Conservation (phyloP, 805 yeast species). For the Ogataea angusta region DNA sequence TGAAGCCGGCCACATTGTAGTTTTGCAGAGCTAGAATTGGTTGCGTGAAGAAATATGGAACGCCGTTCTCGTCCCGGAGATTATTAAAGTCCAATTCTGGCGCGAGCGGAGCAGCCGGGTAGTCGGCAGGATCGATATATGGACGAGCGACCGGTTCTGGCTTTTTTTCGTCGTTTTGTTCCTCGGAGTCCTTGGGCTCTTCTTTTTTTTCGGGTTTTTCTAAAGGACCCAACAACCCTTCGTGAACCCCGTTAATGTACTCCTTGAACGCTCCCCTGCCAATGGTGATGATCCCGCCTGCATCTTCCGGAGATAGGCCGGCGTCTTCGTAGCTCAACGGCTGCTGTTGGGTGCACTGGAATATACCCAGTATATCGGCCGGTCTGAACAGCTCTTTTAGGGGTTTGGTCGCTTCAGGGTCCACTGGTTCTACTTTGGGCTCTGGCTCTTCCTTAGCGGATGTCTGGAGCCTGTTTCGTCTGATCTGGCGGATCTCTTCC, state of each 20-base stretch:
- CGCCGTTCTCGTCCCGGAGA: conserved; percentile 33
- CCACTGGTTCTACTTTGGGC: background rate
- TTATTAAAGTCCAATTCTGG: conserved; percentile 49
- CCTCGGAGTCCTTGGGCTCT: conserved; percentile 9
- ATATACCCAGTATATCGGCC: conserved; percentile 57
- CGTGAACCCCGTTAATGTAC: conserved; percentile 85
- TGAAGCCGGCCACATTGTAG: conserved; percentile 77
- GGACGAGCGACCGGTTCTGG: conserved; percentile 53
- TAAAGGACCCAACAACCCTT: conserved; percentile 91
- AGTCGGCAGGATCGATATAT: conserved; percentile 59
- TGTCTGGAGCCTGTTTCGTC: conserved; percentile 41
- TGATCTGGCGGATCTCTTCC: conserved; percentile 67
- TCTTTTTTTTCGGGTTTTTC: conserved; percentile 35
- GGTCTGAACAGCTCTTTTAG: conserved; percentile 38
- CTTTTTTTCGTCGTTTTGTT: conserved; percentile 23
- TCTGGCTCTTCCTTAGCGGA: conserved; percentile 8
- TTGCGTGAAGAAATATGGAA: conserved; percentile 66
- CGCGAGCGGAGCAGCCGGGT: conserved; percentile 52
- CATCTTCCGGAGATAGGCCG: conserved; percentile 38
- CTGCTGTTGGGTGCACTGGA: conserved; percentile 23
- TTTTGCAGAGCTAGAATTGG: conserved; percentile 75
- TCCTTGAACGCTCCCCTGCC: conserved; percentile 98
- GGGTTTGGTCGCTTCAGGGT: conserved; percentile 27
- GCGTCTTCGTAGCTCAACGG: conserved; percentile 42
- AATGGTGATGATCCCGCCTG: conserved; percentile 86